Percentiles rank a stretch among this genome's conserved stretches.
Evolutionary conservation across 169 alveolate genomes (phyloP).

Genomic region (Eimeria acervulina): DNA sequence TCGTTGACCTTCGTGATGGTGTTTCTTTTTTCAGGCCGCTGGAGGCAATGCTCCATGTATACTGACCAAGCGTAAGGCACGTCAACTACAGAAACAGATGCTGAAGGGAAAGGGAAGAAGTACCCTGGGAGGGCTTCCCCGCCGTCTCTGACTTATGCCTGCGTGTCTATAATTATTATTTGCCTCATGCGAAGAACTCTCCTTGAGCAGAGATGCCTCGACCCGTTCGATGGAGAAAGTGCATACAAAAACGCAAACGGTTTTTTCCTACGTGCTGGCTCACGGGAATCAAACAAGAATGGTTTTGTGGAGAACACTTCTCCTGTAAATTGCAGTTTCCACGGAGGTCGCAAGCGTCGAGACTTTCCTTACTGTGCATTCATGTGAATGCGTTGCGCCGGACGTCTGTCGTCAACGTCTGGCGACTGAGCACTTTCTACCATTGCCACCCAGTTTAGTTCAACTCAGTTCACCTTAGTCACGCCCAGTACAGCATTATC

Average conservation of each 20-base stretch:
- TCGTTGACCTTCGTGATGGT: neutral
- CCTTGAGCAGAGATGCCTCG: neutral
- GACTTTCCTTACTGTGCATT: neutral
- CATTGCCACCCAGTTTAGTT: neutral
- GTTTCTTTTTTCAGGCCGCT: neutral
- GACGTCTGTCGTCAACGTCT: neutral
- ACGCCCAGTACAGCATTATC: neutral
- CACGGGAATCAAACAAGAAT: neutral
- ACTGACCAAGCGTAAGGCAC: conserved; percentile 78
- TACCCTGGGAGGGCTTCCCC: neutral
- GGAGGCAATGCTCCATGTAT: neutral
- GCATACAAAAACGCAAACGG: neutral
- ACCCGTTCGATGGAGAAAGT: neutral
- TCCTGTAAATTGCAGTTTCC: neutral
- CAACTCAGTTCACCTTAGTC: neutral
- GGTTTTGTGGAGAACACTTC: neutral
- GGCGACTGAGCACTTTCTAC: neutral
- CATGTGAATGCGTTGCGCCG: neutral
- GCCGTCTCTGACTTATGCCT: neutral
- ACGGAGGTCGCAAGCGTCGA: neutral
- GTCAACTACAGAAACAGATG: conserved; percentile 77
- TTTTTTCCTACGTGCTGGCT: neutral
- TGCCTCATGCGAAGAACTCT: neutral
- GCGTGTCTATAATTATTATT: neutral
- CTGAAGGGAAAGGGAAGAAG: conserved; percentile 65